Evolutionary conservation across 106 monocot species (phyloP), one percentile per base, ranked within the genome.

Genomic region (Dioscorea zingiberensis): DNA sequence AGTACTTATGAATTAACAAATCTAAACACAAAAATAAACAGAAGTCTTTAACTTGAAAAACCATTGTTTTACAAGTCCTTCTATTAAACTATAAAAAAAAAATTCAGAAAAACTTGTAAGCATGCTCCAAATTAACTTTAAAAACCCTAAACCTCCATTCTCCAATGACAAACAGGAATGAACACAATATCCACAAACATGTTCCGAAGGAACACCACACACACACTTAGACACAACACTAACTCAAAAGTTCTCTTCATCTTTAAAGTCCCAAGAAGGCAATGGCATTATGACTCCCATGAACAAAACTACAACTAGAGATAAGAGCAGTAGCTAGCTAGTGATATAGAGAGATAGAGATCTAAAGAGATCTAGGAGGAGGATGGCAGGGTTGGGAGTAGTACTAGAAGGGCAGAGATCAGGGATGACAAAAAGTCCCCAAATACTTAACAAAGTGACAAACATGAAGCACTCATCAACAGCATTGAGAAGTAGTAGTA

Each of bases 401-500:
- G 51, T 81, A 32, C 38, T 81, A 44, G 81, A 81, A 21, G 13
- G 64, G 14, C 66, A 78, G 19, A 60, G n/a, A n/a, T n/a, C 69
- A 7, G 7, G 13, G 51, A 28, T 68, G 66, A 55, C 21, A 9
- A 74, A 71, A 38, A 27, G 25, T 59, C 53, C 69, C 53, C 74
- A 80, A 22, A 69, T 81, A 59, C 28, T 81, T 21, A 81, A 57
- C 76, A 81, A 81, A 44, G n/a, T 71, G 6, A 53, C 62, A 76
- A 11, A 68, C 46, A 13, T 62, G 13, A 58, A 4, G 25, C 27
- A 29, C 21, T 53, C 27, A 1, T 13, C 69, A 13, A 15, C 38
- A 4, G 24, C 10, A 10, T 38, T 38, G 10, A 38, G 9, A 38
- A 38, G 38, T 38, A 38, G 38, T 6, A 38, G 38, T 38, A 38